Evolutionary conservation across 2,329 filamentous ascomycete species (phyloP), one percentile per base, ranked within the genome.

Genomic region (Chaetoscypha palmicola): DNA sequence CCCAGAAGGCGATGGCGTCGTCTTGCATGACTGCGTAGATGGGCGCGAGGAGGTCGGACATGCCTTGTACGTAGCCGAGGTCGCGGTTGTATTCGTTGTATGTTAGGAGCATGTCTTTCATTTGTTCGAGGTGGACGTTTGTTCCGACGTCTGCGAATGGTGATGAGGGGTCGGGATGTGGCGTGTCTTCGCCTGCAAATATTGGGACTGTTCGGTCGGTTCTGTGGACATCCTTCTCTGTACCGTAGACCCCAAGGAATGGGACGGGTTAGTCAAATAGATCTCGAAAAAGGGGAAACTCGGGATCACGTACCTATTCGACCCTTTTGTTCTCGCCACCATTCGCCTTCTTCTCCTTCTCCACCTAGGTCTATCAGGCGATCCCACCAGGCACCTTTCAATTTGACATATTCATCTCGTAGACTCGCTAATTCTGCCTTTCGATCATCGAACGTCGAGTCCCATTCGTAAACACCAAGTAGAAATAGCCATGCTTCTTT

Each of bases 51-150:
- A 98, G 77, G 64, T 98, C 92, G 10, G 89, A 96, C 92, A 98
- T 98, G 49, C 92, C 92, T 68, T 98, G 92, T 1, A 98, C 92
- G 61, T 98, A 98, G 38, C 94, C 92, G 2, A 98, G 76, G 46
- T 92, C 87, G 47, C 81, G 86, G 68, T 98, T 98, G 67, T 94
- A 94, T 67, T 98, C 92, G 62, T 98, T 97, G 65, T 98, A 98
- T 0, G 92, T 97, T 14, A 98, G 74, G 1, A 98, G 81, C 86
- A 98, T 94, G 63, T 98, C 92, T 68, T 98, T 98, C 79, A 98
- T 86, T 68, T 98, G 92, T 66, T 98, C 92, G 51, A 98, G 76
- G 64, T 98, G 92, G 4, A 96, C 90, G 58, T 98, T 98, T 36
- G 92, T 98, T 50, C 92, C 92, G 3, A 82, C 78, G 34, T 90